phyloP scores from a whole-genome alignment of 1,139 yeast species.

The Protomyces lactucae-debilis region DNA sequence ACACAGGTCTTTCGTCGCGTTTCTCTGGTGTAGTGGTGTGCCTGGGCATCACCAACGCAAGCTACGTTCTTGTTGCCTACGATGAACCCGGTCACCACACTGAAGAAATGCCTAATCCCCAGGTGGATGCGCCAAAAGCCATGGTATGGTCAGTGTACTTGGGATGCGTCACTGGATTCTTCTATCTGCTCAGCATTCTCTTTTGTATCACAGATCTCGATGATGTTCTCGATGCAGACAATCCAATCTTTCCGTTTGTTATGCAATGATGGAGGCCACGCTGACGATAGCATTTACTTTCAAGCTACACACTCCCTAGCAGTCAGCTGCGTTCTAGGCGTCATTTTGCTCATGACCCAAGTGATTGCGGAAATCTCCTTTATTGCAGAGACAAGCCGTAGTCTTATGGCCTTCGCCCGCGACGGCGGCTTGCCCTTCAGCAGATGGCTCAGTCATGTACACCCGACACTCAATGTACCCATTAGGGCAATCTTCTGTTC shows the following conservation, averaged over 20 bases:
- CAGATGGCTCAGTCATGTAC: slow-evolving; percentile 60
- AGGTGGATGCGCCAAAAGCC: slow-evolving; percentile 71
- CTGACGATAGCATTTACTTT: slow-evolving; percentile 49
- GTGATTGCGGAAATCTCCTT: slow-evolving; percentile 70
- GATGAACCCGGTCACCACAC: slow-evolving; percentile 78
- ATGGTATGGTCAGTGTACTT: slow-evolving; percentile 61
- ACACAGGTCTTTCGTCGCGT: slow-evolving; percentile 33
- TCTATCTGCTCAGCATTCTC: slow-evolving; percentile 66
- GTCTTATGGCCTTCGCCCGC: slow-evolving; percentile 76
- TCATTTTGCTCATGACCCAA: slow-evolving; percentile 65
- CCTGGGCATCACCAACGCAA: slow-evolving; percentile 69
- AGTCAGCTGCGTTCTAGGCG: slow-evolving; percentile 61
- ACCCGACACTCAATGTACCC: slow-evolving; percentile 58
- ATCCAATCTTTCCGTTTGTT: slow-evolving; percentile 46
- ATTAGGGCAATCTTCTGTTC: slow-evolving; percentile 66
- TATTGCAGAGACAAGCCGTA: slow-evolving; percentile 75
- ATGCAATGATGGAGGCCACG: neutral
- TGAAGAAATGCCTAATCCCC: slow-evolving; percentile 61
- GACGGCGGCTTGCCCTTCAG: slow-evolving; percentile 75
- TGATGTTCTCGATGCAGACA: slow-evolving; percentile 61
- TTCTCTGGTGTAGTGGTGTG: slow-evolving; percentile 34
- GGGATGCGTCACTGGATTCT: slow-evolving; percentile 62
- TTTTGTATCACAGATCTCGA: slow-evolving; percentile 66
- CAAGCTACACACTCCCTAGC: slow-evolving; percentile 53
- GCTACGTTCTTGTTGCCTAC: slow-evolving; percentile 75